Evolutionary conservation across 345 rosid genomes (phyloP).

Genomic region (Camelina sativa): DNA sequence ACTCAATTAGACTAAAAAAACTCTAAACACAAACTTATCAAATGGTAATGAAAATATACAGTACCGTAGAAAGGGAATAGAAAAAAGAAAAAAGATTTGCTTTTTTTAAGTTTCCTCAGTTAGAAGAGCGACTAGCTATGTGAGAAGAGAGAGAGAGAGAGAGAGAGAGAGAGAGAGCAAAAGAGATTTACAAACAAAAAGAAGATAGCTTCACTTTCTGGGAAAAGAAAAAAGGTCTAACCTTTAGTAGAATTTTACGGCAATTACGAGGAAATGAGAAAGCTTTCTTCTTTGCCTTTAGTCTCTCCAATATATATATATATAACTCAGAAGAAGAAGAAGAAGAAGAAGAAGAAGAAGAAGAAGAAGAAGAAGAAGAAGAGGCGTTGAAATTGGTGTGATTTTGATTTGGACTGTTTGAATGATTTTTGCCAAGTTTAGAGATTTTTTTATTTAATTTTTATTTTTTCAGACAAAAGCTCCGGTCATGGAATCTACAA

Average conservation of each 20-base stretch:
- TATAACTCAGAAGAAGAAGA: conserved; percentile 27
- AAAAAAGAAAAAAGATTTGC: background rate
- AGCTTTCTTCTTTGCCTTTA: conserved; percentile 8
- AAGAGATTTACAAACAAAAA: conserved; percentile 4
- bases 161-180: background rate
- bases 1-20: background rate
- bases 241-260: conserved; percentile 39
- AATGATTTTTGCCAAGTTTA: conserved; percentile 31
- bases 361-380: conserved; percentile 11
- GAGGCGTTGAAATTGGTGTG: conserved; percentile 23
- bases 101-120: conserved; percentile 15
- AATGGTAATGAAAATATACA: conserved; percentile 12
- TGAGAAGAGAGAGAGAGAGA: too few relatives aligned
- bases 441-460: background rate
- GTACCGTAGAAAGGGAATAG: background rate
- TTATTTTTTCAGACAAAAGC: conserved; percentile 17
- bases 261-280: conserved; percentile 15
- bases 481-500: conserved; percentile 37
- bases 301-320: conserved; percentile 15
- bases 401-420: conserved; percentile 27
- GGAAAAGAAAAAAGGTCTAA: conserved; percentile 22
- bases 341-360: conserved; percentile 26
- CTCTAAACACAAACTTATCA: background rate
- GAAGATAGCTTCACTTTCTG: conserved; percentile 36
- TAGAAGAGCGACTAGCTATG: conserved; percentile 2